Percentiles rank a stretch among this genome's conserved stretches.
These are phyloP conservation scores for Paxillus rubicundulus DNA, from an alignment of 768 basidiomycete genomes.

Conservation along the genomic window DNA sequence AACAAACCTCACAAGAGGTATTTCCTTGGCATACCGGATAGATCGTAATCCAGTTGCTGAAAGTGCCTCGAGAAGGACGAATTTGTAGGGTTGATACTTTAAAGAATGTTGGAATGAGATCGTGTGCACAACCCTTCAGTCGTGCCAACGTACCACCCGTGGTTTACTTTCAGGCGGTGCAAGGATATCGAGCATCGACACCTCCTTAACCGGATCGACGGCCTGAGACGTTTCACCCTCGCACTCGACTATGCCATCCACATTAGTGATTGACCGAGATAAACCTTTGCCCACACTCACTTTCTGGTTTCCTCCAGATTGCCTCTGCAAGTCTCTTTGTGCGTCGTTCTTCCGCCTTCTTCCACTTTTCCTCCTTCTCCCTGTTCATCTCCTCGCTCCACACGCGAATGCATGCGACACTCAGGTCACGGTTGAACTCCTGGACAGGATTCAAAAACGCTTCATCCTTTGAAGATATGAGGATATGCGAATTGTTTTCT, in stretches of 20 bases:
- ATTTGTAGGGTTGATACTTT: slow-evolving; percentile 59
- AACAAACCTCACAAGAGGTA: slow-evolving; percentile 81
- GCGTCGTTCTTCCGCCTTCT: slow-evolving; percentile 48
- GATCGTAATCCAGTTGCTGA: slow-evolving; percentile 95
- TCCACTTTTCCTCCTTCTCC: slow-evolving; percentile 63
- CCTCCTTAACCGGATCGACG: background rate
- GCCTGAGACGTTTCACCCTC: slow-evolving; percentile 1
- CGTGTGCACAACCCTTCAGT: background rate
- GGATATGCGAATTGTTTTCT: slow-evolving; percentile 78
- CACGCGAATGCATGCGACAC: slow-evolving; percentile 83
- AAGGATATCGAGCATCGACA: too few relatives aligned
- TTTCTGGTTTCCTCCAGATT: slow-evolving; percentile 43
- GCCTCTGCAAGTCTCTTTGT: slow-evolving; percentile 33
- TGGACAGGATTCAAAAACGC: slow-evolving; percentile 98
- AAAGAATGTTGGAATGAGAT: background rate
- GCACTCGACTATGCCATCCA: background rate
- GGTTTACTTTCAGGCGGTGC: too few relatives aligned
- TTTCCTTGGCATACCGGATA: slow-evolving; percentile 97
- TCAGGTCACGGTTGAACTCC: slow-evolving; percentile 95
- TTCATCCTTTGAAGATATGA: slow-evolving; percentile 66
- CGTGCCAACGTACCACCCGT: slow-evolving; percentile 21
- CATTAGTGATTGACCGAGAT: background rate
- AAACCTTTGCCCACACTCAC: slow-evolving; percentile 31
- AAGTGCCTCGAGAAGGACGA: slow-evolving; percentile 87
- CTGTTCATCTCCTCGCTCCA: slow-evolving; percentile 78